Conservation (phyloP, 2,329 filamentous ascomycete species). For the Sclerotinia spermophila region DNA sequence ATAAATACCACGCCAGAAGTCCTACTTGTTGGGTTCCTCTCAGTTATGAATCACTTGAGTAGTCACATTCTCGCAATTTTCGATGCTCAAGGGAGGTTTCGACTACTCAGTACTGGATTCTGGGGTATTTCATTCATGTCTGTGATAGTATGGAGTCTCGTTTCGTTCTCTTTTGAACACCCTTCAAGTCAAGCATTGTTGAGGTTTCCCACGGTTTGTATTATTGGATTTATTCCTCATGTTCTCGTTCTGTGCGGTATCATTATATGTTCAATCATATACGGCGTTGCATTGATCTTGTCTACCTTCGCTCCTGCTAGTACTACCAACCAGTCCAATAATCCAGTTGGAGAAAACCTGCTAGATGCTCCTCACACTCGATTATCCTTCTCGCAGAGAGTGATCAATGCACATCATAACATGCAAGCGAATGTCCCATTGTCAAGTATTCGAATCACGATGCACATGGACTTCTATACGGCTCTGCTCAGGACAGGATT, state of each 20-base stretch:
- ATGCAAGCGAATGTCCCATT: conserved; percentile 90
- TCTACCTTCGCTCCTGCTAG: conserved; percentile 59
- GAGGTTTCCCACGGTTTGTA: conserved; percentile 88
- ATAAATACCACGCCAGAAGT: conserved; percentile 90
- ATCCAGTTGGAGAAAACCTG: conserved; percentile 39
- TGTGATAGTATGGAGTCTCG: conserved; percentile 74
- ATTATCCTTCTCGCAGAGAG: conserved; percentile 53
- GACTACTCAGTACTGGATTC: conserved; percentile 82
- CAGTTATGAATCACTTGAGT: conserved; percentile 80
- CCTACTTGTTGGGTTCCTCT: conserved; percentile 81
- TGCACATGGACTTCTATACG: conserved; percentile 94
- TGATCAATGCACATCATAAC: conserved; percentile 73
- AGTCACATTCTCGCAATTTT: conserved; percentile 81
- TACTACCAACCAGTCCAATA: conserved; percentile 19
- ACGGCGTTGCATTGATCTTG: conserved; percentile 69
- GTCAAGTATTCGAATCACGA: conserved; percentile 72
- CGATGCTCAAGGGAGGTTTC: conserved; percentile 71
- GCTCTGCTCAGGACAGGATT: conserved; percentile 84
- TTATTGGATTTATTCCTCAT: conserved; percentile 92
- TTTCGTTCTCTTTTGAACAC: conserved; percentile 59
- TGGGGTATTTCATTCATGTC: conserved; percentile 91
- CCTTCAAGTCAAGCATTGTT: conserved; percentile 63
- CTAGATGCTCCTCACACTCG: conserved; percentile 29
- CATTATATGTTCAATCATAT: conserved; percentile 69
- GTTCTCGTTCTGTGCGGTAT: conserved; percentile 83